phyloP scores from a whole-genome alignment of 176 grass and related monocot genomes.

The Pontederia paniculata region DNA sequence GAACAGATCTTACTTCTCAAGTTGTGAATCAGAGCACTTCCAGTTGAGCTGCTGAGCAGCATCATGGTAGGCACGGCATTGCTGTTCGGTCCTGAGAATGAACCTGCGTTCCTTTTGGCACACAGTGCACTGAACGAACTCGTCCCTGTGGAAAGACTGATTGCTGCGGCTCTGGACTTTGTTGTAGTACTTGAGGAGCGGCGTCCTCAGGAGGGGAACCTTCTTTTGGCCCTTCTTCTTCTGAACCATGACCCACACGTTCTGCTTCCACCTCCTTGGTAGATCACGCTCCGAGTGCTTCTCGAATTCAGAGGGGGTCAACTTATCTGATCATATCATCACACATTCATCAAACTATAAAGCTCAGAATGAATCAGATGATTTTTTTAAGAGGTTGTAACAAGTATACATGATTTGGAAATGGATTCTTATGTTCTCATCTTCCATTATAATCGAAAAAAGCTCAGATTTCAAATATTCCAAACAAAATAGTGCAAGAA shows the following conservation, averaged over 20 bases:
- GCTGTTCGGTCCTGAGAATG: conserved; percentile 13
- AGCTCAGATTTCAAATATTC: too few relatives aligned
- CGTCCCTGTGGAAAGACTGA: conserved; percentile 24
- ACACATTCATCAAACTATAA: too few relatives aligned
- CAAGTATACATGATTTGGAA: too few relatives aligned
- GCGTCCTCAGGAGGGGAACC: conserved; percentile 24
- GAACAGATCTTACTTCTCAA: conserved; percentile 17
- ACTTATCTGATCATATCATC: conserved; percentile 9
- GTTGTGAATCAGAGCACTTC: conserved; percentile 22
- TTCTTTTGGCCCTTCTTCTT: conserved; percentile 18
- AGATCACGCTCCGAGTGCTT: conserved; percentile 25
- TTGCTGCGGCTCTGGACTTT: background rate
- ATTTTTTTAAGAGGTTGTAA: too few relatives aligned
- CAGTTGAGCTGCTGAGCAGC: conserved; percentile 12
- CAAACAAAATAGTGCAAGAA: too few relatives aligned
- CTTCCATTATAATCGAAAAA: too few relatives aligned
- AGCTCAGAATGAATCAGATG: too few relatives aligned
- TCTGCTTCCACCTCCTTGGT: conserved; percentile 22
- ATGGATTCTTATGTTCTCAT: too few relatives aligned
- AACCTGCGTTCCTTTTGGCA: conserved; percentile 30
- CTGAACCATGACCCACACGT: conserved; percentile 29
- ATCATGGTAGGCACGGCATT: conserved; percentile 29
- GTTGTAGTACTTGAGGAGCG: conserved; percentile 21
- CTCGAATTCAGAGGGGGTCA: conserved; percentile 32
- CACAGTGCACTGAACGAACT: conserved; percentile 25